These are phyloP conservation scores for Peronospora destructor DNA, from an alignment of 352 stramenopile species.

Conservation along the genomic window DNA sequence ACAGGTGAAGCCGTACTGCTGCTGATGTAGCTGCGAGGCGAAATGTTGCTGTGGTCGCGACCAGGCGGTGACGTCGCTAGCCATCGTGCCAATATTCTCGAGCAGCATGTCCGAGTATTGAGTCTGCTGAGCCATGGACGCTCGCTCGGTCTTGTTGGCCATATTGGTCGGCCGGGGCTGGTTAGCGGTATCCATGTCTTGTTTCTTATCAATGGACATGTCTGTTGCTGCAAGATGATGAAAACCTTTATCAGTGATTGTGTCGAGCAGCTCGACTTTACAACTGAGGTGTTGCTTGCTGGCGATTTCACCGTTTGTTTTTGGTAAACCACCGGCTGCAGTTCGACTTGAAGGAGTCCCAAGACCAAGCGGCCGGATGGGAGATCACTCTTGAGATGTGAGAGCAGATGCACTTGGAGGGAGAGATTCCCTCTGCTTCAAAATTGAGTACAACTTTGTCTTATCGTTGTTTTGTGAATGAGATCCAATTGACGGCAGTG, in stretches of 20 bases:
- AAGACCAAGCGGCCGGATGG: constrained; percentile 22
- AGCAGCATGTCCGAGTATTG: constrained; percentile 50
- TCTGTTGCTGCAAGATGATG: background rate
- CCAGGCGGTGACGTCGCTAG: constrained; percentile 53
- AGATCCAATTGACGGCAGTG: constrained; percentile 7
- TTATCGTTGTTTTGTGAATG: constrained; percentile 12
- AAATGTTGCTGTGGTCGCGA: constrained; percentile 34
- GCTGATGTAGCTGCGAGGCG: constrained; percentile 16
- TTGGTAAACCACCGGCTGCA: constrained; percentile 12
- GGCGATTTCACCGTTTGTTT: constrained; percentile 18
- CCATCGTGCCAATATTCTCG: constrained; percentile 61
- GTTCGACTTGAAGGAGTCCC: constrained; percentile 27
- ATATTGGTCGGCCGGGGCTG: constrained; percentile 7
- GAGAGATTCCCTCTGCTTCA: constrained; percentile 21
- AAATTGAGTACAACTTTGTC: constrained; percentile 17
- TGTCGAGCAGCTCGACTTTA: constrained; percentile 21
- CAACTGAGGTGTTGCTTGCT: constrained; percentile 26
- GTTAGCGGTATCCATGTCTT: constrained; percentile 15
- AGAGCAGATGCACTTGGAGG: constrained; percentile 12
- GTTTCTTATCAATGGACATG: constrained; percentile 47
- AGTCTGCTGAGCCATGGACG: constrained; percentile 20
- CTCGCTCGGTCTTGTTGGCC: constrained; percentile 14
- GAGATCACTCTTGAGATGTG: constrained; percentile 26
- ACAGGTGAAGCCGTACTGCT: constrained; percentile 33
- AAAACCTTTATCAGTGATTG: constrained; percentile 3